Percentiles rank a stretch among this genome's conserved stretches.
phyloP scores from a whole-genome alignment of 75 land plant genomes.

The Selaginella moellendorffii region DNA sequence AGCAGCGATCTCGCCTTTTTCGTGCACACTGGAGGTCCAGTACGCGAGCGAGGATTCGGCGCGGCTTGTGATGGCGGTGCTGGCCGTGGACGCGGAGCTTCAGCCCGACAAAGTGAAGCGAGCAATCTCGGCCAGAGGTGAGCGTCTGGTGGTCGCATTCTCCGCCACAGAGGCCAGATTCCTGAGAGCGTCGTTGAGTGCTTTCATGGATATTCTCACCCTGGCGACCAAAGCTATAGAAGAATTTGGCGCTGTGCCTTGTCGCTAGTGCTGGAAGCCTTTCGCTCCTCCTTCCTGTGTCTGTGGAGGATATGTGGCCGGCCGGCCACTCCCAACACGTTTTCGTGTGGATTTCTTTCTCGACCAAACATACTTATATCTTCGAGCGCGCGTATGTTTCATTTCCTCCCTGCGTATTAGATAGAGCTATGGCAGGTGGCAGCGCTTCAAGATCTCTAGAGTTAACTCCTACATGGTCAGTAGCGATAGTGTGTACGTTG shows the following conservation, averaged over 20 bases:
- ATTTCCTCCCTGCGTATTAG: too few relatives aligned
- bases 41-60: slow-evolving; percentile 48
- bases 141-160: slow-evolving; percentile 38
- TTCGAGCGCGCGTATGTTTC: too few relatives aligned
- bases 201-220: slow-evolving; percentile 56
- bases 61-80: slow-evolving; percentile 36
- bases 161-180: slow-evolving; percentile 76
- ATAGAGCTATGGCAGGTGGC: too few relatives aligned
- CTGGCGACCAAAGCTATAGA: slow-evolving; percentile 66
- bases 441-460: slow-evolving; percentile 34
- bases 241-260: slow-evolving; percentile 49
- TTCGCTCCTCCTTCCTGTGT: too few relatives aligned
- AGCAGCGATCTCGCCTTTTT: too few relatives aligned
- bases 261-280: too few relatives aligned
- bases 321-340: too few relatives aligned
- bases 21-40: slow-evolving; percentile 58
- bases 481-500: slow-evolving; percentile 39
- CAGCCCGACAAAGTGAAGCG: slow-evolving; percentile 88
- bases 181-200: slow-evolving; percentile 83
- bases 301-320: too few relatives aligned
- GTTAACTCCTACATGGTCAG: slow-evolving; percentile 56
- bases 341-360: too few relatives aligned
- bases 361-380: too few relatives aligned
- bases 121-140: too few relatives aligned
- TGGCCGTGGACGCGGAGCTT: slow-evolving; percentile 83